Evolutionary conservation across 2,329 filamentous ascomycete species (phyloP).

Genomic region (Pseudogymnoascus sp.): DNA sequence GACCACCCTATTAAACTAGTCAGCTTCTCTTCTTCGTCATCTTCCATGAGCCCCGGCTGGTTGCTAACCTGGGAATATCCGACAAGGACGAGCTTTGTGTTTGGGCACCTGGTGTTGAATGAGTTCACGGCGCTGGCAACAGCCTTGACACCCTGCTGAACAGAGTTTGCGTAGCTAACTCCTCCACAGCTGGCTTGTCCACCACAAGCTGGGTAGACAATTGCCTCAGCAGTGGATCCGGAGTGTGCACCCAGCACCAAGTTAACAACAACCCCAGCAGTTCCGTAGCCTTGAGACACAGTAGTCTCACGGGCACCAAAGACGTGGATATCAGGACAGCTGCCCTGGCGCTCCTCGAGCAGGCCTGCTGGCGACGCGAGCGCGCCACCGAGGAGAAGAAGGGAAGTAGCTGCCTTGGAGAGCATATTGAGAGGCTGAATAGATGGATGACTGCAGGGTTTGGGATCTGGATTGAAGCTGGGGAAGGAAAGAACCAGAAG

Average conservation of each 20-base stretch:
- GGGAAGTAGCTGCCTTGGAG: neutral
- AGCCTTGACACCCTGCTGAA: conserved; percentile 47
- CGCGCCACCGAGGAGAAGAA: neutral
- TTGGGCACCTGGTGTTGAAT: conserved; percentile 49
- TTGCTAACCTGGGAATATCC: conserved; percentile 51
- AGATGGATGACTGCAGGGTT: neutral
- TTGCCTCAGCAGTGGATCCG: conserved; percentile 46
- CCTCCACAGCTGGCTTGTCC: conserved; percentile 50
- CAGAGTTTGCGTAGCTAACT: conserved; percentile 52
- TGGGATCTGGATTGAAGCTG: neutral
- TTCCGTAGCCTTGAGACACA: conserved; percentile 41
- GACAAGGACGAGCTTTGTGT: conserved; percentile 49
- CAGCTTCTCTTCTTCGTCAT: conserved; percentile 5
- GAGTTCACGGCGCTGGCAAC: conserved; percentile 51
- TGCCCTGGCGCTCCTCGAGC: conserved; percentile 5
- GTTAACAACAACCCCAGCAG: conserved; percentile 42
- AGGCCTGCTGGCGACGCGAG: conserved; percentile 6
- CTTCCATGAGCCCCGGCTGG: neutral
- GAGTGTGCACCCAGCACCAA: conserved; percentile 39
- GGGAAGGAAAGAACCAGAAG: neutral
- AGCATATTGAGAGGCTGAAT: conserved; percentile 7
- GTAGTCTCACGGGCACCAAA: conserved; percentile 46
- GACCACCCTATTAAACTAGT: conserved; percentile 39
- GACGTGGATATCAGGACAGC: conserved; percentile 39
- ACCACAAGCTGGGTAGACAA: conserved; percentile 54